Base-by-base conservation (phyloP, 202 grass and related monocot genomes). In the Schoenoplectus triqueter region DNA sequence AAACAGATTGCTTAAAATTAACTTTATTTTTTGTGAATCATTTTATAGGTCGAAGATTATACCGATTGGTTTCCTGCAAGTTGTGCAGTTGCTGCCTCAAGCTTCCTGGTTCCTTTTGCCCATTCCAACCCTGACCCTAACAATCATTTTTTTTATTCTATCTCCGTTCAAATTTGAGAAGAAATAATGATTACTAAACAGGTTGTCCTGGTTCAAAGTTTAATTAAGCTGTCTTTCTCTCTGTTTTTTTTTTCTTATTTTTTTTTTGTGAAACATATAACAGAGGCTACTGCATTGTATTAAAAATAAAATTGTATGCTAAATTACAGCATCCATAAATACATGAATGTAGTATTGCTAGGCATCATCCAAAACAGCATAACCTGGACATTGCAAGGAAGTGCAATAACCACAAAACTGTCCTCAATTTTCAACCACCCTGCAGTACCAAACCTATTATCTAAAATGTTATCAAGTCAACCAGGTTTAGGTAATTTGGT, bases 31-130 rank as follows among this genome's bases (percentile, higher is more conserved):
- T 74, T 60, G 10, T 78, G 52, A 0, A 78, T 78, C 0, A 68
- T 80, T 47, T 41, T 42, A 52, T 66, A 82, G 74, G 66, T 54
- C 39, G 63, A 48, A 59, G 65, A 40, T 62, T 82, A 78, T 91
- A 94, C 92, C 89, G 84, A 40, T 91, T 85, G 45, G 86, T 79
- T 10, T 92, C 88, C 86, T 95, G 90, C 85, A 95, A 89, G 88
- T 88, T 92, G 61, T 88, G 82, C 83, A 92, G 85, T 95, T 90
- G 86, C 62, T 90, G 90, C 62, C 85, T 94, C 83, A 92, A 92
- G 88, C 84, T 90, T 90, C 66, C 49, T 89, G 88, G 90, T 87
- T 92, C 88, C 82, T 13, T 82, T 80, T 92, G 93, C 82, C 90
- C 62, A 71, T 56, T 69, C 64, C 57, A 82, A 39, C 8, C 60